Base-by-base conservation (phyloP, 2,329 filamentous ascomycete genomes). In the Penicillium oxalicum region DNA sequence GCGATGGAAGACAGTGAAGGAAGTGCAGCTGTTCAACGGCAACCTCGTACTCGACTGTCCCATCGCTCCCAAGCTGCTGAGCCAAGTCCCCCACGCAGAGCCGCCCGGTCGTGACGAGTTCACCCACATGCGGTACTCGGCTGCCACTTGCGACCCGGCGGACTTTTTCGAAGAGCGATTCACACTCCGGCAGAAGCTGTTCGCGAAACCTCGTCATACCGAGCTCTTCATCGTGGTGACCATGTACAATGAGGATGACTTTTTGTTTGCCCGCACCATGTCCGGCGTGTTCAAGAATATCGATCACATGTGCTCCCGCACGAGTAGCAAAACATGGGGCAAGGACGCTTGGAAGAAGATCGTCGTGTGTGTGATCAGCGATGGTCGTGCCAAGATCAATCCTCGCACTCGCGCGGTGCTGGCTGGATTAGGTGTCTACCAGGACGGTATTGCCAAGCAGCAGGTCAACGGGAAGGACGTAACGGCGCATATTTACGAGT, bases 261-360 rank as follows among this genome's bases (percentile, higher is more conserved):
- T 97, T 57, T 77, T 96, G 51, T 96, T 98, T 66, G 90, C 93
- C 25, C 84, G 93, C 37, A 97, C 93, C 4, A 88, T 98, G 88
- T 88, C 85, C 43, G 93, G 93, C 69, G 90, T 98, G 4, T 91
- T 97, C 77, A 97, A 98, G 75, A 98, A 98, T 69, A 88, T 98
- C 59, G 91, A 96, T 69, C 91, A 91, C 76, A 96, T 98, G 88
- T 96, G 93, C 71, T 89, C 87, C 52, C 82, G 91, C 43, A 89
- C 85, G 40, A 89, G 87, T 67, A 95, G 90, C 72, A 95, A 95
- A 73, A 97, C 91, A 0, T 98, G 93, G 93, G 93, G 93, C 57
- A 93, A 94, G 69, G 89, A 95, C 61, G 91, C 91, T 4, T 98
- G 93, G 93, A 97, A 98, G 76, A 98, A 98, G 77, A 97, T 98